Evolutionary conservation across 257 asterid genomes (phyloP), one percentile per base, ranked within the genome.

Genomic region (Nicotiana tabacum): DNA sequence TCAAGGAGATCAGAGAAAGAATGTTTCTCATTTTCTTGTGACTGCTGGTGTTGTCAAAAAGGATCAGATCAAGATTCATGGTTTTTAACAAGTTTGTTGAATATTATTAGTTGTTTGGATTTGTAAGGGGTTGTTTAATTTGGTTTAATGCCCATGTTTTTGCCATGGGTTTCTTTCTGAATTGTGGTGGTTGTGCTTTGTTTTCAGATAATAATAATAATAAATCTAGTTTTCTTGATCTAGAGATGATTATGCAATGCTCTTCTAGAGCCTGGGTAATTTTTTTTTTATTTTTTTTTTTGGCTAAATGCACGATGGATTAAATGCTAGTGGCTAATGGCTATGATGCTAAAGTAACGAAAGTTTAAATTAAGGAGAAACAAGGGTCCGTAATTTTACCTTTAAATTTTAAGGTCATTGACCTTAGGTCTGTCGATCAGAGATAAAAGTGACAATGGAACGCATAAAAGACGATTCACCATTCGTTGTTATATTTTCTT

Each of bases 1-100:
- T 6, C 98, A 93, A 84, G 98, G 97, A 1, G 97, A 94, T 85
- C 98, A 93, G 83, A 91, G 97, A 62, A 94, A 93, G 94, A 94
- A 94, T 77, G 97, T 87, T 2, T 91, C 95, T 18, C 91, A 87
- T 33, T 94, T 94, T 85, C 87, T 94, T 11, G 81, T 84, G 17
- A 67, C 6, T 55, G 93, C 90, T 8, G 94, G 95, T 2, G 82
- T 94, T 7, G 94, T 88, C 24, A 92, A 89, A 86, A 94, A 94
- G 86, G 97, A 92, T 13, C 91, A 89, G 29, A 89, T 94, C 88
- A 93, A 94, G 91, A 91, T 94, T 86, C 98, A 94, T 88, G 98
- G 97, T 84, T 94, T 94, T 78, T 94, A 84, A 86, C 83, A 51
- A 2, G 39, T 56, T 24, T 9, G 12, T 55, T 18, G 15, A 27